Evolutionary conservation across 164 flowering plant species (phyloP), one percentile per base, ranked within the genome.

Genomic region (Tinospora cordifolia): DNA sequence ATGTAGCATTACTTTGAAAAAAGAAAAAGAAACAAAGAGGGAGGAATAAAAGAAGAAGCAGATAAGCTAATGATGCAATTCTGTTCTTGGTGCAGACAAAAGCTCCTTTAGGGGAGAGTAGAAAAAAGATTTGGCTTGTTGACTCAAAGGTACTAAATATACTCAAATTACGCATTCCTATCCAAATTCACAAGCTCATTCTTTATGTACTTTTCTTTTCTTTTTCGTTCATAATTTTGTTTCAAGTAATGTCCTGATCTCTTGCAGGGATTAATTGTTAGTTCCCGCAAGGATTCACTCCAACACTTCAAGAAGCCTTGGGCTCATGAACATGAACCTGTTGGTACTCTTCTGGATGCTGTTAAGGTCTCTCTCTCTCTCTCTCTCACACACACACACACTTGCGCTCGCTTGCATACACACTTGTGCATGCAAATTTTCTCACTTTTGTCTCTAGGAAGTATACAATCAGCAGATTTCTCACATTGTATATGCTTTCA

Each of bases 271-370:
- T 78, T 92, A 78, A 94, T 94, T 74, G 97, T 94, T 51, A 83
- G 83, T 66, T 87, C 93, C 3, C 86, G 97, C 15, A 75, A 71
- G 78, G 96, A 88, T 47, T 85, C 97, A 14, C 92, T 94, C 46
- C 97, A 90, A 77, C 93, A 92, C 82, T 94, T 94, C 80, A 94
- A 94, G 86, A 83, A 84, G 81, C 97, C 97, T 8, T 94, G 98
- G 98, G 97, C 97, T 66, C 98, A 94, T 80, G 97, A 92, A 11
- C 98, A 89, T 72, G 90, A 90, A 74, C 97, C 97, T 7, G 77
- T 89, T 36, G 84, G 72, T 46, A 79, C 79, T 25, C 88, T 94
- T 60, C 64, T 87, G 44, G 87, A 90, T 73, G 98, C 96, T 77
- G 87, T 94, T 63, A 88, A 94, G 79, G 98, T 88, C 69, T 69